A percentile compares a stretch with the other conserved stretches of the same genome.
Conservation (phyloP, 805 yeast genomes). For the Cyberlindnera lachancei region DNA sequence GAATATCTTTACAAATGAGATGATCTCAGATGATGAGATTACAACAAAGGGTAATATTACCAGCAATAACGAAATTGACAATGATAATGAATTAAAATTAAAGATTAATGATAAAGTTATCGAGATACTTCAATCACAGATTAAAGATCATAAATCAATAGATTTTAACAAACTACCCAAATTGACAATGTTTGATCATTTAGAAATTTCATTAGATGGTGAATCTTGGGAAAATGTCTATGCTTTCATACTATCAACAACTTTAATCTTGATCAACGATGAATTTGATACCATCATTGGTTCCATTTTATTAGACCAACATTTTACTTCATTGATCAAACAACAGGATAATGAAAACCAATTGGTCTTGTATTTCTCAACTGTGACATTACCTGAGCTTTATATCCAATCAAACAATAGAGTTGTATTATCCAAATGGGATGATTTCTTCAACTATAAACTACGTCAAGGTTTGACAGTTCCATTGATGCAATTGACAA, state of each 20-base stretch:
- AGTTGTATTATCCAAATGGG: conserved; percentile 35
- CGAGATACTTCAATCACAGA: neutral
- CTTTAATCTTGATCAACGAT: conserved; percentile 22
- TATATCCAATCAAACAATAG: conserved; percentile 26
- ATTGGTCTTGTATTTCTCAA: conserved; percentile 32
- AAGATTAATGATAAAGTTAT: conserved; percentile 13
- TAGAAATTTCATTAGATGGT: conserved; percentile 37
- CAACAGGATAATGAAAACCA: conserved; percentile 17
- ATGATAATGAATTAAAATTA: conserved; percentile 6
- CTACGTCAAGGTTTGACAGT: conserved; percentile 8
- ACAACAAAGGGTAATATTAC: too few species aligned
- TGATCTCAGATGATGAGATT: too few species aligned
- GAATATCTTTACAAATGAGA: conserved; percentile 17
- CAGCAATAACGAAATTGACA: conserved; percentile 2
- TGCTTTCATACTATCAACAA: conserved; percentile 28
- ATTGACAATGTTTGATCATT: conserved; percentile 33
- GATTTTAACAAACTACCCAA: conserved; percentile 18
- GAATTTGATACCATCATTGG: conserved; percentile 29
- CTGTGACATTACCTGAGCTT: conserved; percentile 38
- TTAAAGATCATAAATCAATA: conserved; percentile 10
- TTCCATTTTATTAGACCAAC: conserved; percentile 30
- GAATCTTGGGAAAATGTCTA: conserved; percentile 32
- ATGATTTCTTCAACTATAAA: conserved; percentile 20
- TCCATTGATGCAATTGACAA: conserved; percentile 40
- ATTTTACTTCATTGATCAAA: conserved; percentile 26